Base-by-base conservation (phyloP, 208 protist species). In the Acanthamoeba castellanii region DNA sequence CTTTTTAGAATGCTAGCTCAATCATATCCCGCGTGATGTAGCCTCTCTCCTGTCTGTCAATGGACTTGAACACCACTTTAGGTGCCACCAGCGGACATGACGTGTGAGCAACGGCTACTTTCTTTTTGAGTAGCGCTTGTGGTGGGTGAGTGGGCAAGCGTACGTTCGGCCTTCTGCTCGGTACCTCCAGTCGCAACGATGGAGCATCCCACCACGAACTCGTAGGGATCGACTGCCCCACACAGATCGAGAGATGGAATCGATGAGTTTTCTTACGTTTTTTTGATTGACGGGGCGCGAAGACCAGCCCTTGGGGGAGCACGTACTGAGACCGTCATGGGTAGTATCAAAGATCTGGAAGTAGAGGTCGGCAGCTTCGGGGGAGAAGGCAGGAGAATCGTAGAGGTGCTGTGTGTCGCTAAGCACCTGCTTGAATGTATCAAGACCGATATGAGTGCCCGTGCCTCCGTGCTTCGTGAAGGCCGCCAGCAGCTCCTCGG, bases 61-160 rank as follows among this genome's bases (percentile, higher is more conserved):
- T 92, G 34, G 85, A 61, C 61, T 92, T 92, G 37, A 92, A 92
- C 52, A 92, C 85, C 85, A 92, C 85, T 92, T 16, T 20, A 50
- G 3, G 50, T 61, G 16, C 55, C 11, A 61, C 55, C 55, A 13
- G 16, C 55, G 6, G 55, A 1, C 20, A 5, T 1, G 55, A 61
- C 16, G 61, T 68, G 16, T 27, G 61, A 18, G 61, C 61, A 68
- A 27, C 16, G 27, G 61, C 61, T 68, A 68, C 27, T 68, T 68
- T 68, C 22, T 68, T 68, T 68, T 68, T 68, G 61, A 82, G 37
- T 25, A 82, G 20, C 72, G 9, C 7, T 64, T n/a, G 27, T n/a
- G 47, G 64, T 34, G n/a, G 30, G 27, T 32, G 66, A 70, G 22
- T 9, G 64, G 66, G 27, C 84, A 42, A 27, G 64, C 55, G 30